Base-by-base conservation (phyloP, 2,329 filamentous ascomycete genomes). In the Corniculantispora saksenae region DNA sequence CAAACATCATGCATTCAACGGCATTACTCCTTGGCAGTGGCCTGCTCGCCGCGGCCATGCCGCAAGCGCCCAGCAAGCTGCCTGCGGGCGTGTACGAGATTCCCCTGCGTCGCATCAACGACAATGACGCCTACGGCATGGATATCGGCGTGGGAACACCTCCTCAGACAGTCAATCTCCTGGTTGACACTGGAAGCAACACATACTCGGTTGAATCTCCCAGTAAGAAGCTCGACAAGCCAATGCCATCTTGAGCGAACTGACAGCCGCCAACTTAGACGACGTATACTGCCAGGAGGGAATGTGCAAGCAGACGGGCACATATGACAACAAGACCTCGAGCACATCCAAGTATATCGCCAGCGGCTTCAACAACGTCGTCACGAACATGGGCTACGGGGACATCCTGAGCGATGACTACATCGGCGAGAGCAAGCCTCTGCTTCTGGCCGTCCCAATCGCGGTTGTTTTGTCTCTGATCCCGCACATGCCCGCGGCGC, bases 251-350 rank as follows among this genome's bases (percentile, higher is more conserved):
- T 13, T 13, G 7, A 7, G 35, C 35, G 13, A 8, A 38, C 35
- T 38, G 13, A 38, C 35, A 38, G 13, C n/a, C n/a, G 5, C 10
- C 5, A 43, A 43, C 38, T 4, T n/a, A 61, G 58, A 32, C 2
- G 47, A 68, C 27, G 29, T 43, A 21, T 61, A 65, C 43, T 68
- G 66, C 58, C 35, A 64, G 47, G 25, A 51, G n/a, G 66, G 66
- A 35, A 38, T 63, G 19, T 68, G 66, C 43, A 56, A 53, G 8
- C 58, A 47, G 13, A 65, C 61, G 19, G 66, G 65, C 15, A 63
- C 58, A 17, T 68, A 65, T 43, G 54, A 67, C 54, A 68, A 68
- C 48, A 65, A 45, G 10, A 63, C 66, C n/a, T 68, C 66, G 9
- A 56, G 51, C 45, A 68, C 66, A 3, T 19, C 56, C 5, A 53